phyloP scores from a whole-genome alignment of 1,284 basidiomycete species.

The Gymnopus androsaceus region DNA sequence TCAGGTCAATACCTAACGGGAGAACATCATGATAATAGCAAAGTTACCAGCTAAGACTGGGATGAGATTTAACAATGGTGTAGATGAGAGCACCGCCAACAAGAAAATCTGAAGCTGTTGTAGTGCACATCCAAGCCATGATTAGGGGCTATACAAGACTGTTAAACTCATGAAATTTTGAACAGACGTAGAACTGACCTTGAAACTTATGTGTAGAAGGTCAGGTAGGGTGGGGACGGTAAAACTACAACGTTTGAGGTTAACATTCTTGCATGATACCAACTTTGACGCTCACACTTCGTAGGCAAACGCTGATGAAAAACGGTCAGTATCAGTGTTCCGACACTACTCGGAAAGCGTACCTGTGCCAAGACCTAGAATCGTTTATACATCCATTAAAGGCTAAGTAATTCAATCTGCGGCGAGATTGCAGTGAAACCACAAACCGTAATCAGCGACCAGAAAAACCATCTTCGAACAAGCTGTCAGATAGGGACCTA shows the following conservation, averaged over 20 bases:
- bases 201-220: neutral
- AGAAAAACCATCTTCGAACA: neutral
- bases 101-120: conserved; percentile 12
- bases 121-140: conserved; percentile 8
- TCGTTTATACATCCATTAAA: neutral
- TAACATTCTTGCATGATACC: neutral
- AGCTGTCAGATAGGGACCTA: neutral
- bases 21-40: neutral
- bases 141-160: neutral
- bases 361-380: conserved; percentile 14
- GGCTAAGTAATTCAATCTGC: neutral
- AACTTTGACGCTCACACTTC: conserved; percentile 6
- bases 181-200: conserved; percentile 1
- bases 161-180: neutral
- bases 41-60: conserved; percentile 15
- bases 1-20: neutral
- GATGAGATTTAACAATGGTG: conserved; percentile 12
- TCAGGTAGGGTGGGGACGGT: neutral
- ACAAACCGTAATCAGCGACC: conserved; percentile 12
- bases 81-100: conserved; percentile 13
- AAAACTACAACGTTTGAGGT: conserved; percentile 3
- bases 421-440: neutral
- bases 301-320: conserved; percentile 7
- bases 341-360: neutral
- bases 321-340: neutral